Evolutionary conservation across 2,329 filamentous ascomycete species (phyloP).

Genomic region (Fusarium sacchari): DNA sequence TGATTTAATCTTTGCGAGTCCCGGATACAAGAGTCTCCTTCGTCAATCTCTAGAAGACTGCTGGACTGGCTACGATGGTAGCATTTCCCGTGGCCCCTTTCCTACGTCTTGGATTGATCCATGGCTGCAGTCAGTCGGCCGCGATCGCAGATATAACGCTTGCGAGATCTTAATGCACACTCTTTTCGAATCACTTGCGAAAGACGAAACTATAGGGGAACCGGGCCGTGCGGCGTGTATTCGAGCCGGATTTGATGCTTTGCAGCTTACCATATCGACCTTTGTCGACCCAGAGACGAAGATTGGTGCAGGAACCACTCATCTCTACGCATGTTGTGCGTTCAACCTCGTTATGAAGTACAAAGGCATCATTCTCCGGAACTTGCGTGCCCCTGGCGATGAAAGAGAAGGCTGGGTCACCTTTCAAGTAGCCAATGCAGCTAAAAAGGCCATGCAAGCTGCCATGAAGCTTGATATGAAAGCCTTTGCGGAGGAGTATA

Average conservation of each 20-base stretch:
- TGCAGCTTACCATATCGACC: slow-evolving; percentile 66
- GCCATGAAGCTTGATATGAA: slow-evolving; percentile 61
- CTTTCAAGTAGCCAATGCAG: slow-evolving; percentile 56
- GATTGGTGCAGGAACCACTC: slow-evolving; percentile 61
- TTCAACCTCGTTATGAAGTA: slow-evolving; percentile 73
- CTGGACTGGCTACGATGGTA: slow-evolving; percentile 54
- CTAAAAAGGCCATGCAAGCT: slow-evolving; percentile 61
- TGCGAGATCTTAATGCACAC: slow-evolving; percentile 82
- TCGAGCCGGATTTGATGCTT: slow-evolving; percentile 69
- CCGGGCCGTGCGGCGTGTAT: slow-evolving; percentile 70
- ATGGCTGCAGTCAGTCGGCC: slow-evolving; percentile 80
- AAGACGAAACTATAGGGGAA: slow-evolving; percentile 63
- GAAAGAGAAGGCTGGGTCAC: slow-evolving; percentile 52
- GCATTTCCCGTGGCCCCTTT: slow-evolving; percentile 63
- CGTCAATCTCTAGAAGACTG: slow-evolving; percentile 65
- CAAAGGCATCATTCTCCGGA: slow-evolving; percentile 65
- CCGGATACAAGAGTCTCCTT: slow-evolving; percentile 70
- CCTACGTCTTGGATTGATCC: slow-evolving; percentile 82
- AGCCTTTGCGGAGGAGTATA: slow-evolving; percentile 56
- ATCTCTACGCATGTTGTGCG: slow-evolving; percentile 71
- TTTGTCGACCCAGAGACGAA: slow-evolving; percentile 60
- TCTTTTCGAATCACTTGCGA: slow-evolving; percentile 72
- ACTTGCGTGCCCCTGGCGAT: slow-evolving; percentile 43
- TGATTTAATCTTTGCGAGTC: slow-evolving; percentile 84
- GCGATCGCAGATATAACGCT: slow-evolving; percentile 79